phyloP scores from a whole-genome alignment of 441 rosid genomes.

The Viola pubescens region DNA sequence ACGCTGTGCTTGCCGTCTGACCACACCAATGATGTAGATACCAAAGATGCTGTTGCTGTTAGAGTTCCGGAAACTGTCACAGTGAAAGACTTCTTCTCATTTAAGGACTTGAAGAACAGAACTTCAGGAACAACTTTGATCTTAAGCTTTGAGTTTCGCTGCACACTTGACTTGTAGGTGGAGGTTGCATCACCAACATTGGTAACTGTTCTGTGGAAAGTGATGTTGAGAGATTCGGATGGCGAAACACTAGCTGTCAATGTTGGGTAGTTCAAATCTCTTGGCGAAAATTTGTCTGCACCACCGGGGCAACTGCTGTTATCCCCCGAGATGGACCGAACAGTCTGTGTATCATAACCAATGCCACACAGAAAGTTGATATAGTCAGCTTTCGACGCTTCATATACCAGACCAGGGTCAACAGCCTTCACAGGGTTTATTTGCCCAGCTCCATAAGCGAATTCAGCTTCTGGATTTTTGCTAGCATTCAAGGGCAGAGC shows the following conservation, averaged over 20 bases:
- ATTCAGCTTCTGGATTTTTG: not conserved
- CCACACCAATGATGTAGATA: conserved; percentile 33
- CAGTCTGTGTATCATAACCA: not conserved
- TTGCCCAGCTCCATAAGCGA: not conserved
- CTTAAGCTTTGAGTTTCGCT: not conserved
- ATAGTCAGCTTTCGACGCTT: not conserved
- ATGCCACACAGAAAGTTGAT: not conserved
- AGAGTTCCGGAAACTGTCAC: conserved; percentile 26
- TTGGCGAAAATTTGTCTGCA: not conserved
- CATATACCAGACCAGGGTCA: not conserved
- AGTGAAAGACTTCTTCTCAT: conserved; percentile 30
- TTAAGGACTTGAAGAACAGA: conserved; percentile 25
- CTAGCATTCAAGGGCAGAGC: conserved; percentile 2
- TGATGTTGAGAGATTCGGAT: conserved; percentile 5
- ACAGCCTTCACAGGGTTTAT: not conserved
- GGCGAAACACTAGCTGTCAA: not conserved
- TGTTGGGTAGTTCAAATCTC: not conserved
- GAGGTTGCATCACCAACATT: conserved; percentile 38
- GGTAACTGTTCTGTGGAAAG: conserved; percentile 37
- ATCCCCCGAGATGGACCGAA: not conserved
- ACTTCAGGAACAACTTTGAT: conserved; percentile 27
- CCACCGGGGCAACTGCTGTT: not conserved
- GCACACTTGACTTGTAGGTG: conserved; percentile 25
- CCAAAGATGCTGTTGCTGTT: not conserved
- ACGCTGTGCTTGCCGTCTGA: conserved; percentile 31